Evolutionary conservation across 176 grass and related monocot species (phyloP).

Genomic region (Neostapfia colusana): DNA sequence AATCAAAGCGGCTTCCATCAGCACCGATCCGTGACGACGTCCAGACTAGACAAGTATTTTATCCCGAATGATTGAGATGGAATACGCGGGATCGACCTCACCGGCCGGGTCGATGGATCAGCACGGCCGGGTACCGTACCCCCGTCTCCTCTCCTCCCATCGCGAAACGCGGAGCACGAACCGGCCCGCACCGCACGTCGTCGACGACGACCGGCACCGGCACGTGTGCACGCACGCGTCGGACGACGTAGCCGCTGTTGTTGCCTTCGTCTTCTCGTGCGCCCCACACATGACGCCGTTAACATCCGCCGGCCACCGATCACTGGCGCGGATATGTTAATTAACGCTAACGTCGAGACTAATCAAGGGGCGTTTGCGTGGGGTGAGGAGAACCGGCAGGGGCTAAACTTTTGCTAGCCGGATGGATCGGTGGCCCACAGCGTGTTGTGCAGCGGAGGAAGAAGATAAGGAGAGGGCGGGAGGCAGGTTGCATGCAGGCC

Average conservation of each 20-base stretch:
- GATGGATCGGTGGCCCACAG: conserved; percentile 25
- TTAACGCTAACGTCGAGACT: neutral
- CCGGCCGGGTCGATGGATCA: neutral
- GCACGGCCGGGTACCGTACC: too few species aligned
- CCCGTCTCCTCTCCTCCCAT: conserved; percentile 18
- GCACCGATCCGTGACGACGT: conserved; percentile 34
- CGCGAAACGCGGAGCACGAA: conserved; percentile 47
- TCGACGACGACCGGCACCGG: conserved; percentile 9
- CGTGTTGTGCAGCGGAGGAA: neutral
- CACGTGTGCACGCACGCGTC: too few species aligned
- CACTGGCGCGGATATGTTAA: neutral
- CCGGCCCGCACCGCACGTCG: conserved; percentile 31
- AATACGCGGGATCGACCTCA: neutral
- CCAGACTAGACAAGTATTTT: conserved; percentile 8
- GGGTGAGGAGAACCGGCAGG: too few species aligned
- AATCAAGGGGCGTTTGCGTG: neutral
- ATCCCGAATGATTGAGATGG: conserved; percentile 40
- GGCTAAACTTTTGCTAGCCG: too few species aligned
- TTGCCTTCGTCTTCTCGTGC: neutral
- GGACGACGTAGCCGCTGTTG: neutral
- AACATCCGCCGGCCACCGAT: neutral
- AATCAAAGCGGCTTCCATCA: neutral
- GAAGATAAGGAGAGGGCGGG: conserved; percentile 48
- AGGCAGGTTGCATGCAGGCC: neutral
- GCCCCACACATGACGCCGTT: conserved; percentile 24